Evolutionary conservation across 495 filamentous ascomycete genomes (phyloP), one percentile per base, ranked within the genome.

Genomic region (Jackrogersella multiformis): DNA sequence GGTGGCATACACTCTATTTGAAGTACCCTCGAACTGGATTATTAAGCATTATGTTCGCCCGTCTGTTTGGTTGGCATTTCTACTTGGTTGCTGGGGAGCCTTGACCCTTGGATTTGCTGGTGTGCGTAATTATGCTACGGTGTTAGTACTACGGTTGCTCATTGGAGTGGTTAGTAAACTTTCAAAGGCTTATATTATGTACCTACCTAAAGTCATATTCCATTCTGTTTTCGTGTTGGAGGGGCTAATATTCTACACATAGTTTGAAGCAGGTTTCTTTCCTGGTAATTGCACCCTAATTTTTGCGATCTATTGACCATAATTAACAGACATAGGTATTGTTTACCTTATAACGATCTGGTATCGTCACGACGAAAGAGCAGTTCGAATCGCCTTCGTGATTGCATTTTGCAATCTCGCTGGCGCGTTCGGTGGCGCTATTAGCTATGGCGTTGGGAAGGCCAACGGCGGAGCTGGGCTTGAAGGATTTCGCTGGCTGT

Each of bases 291-390:
- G 4, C 30, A 6, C 20, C 32, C 16, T 13, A 15, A 4, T 5
- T 21, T 23, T 4, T 3, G 16, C 12, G 32, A 18, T 10, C 9
- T 21, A n/a, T n/a, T n/a, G n/a, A n/a, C n/a, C n/a, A n/a, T 36
- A 18, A 36, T 23, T 53, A 36, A 53, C 32, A 6, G 16, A 38
- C 8, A 8, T 49, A 35, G 75, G 76, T 2, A 80, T 78, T 10
- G 77, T 84, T 10, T 80, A 76, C 23, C 80, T 82, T 51, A 75
- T 82, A 34, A 80, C 78, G 5, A 72, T 81, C 12, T 84, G 84
- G 73, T 84, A 84, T 66, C 79, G 79, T 13, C 76, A 81, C 23
- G 77, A 77, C 42, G 81, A 84, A 51, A 79, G 84, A 56, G 79
- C 76, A 3, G 73, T 77, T 13, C 76, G 83, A 5, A 74, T 85